A percentile compares a stretch with the other conserved stretches of the same genome.
Evolutionary conservation across 2,329 filamentous ascomycete genomes (phyloP).

Genomic region (Penicillium sp.): DNA sequence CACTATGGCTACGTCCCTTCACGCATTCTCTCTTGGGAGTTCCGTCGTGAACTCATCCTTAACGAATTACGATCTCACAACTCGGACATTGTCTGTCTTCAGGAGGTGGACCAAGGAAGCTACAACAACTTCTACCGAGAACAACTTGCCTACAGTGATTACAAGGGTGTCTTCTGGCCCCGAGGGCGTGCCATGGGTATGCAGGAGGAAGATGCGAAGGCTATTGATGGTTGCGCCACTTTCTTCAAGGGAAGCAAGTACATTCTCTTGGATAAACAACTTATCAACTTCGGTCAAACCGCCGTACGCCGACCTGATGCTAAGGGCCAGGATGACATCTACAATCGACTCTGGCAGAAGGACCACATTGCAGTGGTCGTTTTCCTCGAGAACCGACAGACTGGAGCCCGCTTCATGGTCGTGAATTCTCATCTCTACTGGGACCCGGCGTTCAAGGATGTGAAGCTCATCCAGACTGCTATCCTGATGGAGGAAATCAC

Average conservation of each 20-base stretch:
- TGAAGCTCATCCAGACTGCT: slow-evolving; percentile 94
- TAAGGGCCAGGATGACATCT: slow-evolving; percentile 96
- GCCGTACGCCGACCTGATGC: slow-evolving; percentile 95
- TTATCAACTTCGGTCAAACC: slow-evolving; percentile 87
- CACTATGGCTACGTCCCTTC: slow-evolving; percentile 90
- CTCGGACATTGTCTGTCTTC: slow-evolving; percentile 87
- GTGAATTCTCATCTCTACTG: slow-evolving; percentile 94
- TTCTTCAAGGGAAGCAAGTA: slow-evolving; percentile 97
- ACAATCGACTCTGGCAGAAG: slow-evolving; percentile 97
- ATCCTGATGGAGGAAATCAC: slow-evolving; percentile 91
- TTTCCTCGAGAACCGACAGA: slow-evolving; percentile 88
- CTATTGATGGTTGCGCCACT: slow-evolving; percentile 94
- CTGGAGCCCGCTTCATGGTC: slow-evolving; percentile 87
- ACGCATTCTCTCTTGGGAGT: slow-evolving; percentile 80
- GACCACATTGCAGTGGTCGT: slow-evolving; percentile 93
- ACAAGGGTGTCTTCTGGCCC: slow-evolving; percentile 92
- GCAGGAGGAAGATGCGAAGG: slow-evolving; percentile 80
- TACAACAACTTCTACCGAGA: slow-evolving; percentile 90
- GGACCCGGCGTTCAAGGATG: slow-evolving; percentile 87
- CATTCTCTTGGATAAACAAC: slow-evolving; percentile 87
- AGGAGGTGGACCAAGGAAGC: slow-evolving; percentile 89
- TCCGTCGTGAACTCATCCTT: slow-evolving; percentile 77
- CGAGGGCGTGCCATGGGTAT: slow-evolving; percentile 89
- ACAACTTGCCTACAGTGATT: slow-evolving; percentile 81
- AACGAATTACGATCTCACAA: slow-evolving; percentile 76